phyloP scores from a whole-genome alignment of 1,139 yeast species.

The Lodderomyces parapsilosis region DNA sequence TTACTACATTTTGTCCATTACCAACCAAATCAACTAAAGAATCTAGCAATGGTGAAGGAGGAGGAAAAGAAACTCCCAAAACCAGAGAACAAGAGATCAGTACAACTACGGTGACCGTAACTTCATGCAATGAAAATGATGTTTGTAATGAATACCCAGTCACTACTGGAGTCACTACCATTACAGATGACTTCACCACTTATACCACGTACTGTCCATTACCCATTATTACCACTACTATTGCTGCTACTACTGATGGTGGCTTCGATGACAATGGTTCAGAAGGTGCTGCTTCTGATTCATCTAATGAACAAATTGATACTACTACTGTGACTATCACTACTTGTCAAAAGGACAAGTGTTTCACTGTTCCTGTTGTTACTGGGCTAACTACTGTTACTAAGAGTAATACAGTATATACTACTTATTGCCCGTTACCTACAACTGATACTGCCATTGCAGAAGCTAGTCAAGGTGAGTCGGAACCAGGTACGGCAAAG shows the following conservation, averaged over 20 bases:
- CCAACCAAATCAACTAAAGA: conserved; percentile 4
- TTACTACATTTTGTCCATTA: conserved; percentile 36
- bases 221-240: conserved; percentile 11
- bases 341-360: conserved; percentile 38
- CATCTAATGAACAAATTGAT: conserved; percentile 22
- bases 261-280: not conserved
- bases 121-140: conserved; percentile 44
- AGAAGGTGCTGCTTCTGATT: not conserved
- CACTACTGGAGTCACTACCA: conserved; percentile 31
- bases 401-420: conserved; percentile 15
- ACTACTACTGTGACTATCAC: conserved; percentile 46
- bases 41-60: not conserved
- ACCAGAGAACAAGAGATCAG: conserved; percentile 29
- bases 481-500: not conserved
- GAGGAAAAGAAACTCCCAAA: conserved; percentile 17
- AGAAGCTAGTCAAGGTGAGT: not conserved
- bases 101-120: conserved; percentile 42
- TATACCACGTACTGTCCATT: conserved; percentile 37
- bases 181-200: conserved; percentile 24
- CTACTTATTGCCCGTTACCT: conserved; percentile 13
- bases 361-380: conserved; percentile 28
- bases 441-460: conserved; percentile 10
- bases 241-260: conserved; percentile 6
- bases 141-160: conserved; percentile 30
- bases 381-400: conserved; percentile 40